These are phyloP conservation scores for Dactylorhiza incarnata DNA, from an alignment of 106 monocot species.

Conservation along the genomic window DNA sequence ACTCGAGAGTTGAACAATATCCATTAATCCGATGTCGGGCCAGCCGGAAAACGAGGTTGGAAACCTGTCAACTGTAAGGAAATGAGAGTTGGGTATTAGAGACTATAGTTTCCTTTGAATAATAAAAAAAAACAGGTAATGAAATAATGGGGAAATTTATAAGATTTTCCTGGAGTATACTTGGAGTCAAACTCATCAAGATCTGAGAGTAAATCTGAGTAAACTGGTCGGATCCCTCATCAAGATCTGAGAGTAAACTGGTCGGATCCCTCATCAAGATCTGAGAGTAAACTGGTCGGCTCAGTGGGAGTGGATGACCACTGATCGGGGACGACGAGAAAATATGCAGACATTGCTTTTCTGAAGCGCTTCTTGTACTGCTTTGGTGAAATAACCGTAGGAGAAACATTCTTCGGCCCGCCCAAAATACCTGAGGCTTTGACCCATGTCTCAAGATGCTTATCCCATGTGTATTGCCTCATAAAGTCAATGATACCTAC, in stretches of 20 bases:
- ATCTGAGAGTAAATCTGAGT: too few species aligned
- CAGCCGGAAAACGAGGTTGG: too few species aligned
- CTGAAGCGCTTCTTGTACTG: slow-evolving; percentile 73
- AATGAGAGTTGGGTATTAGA: too few species aligned
- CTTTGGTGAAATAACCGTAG: slow-evolving; percentile 73
- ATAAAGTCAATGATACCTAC: slow-evolving; percentile 74
- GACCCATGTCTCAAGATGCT: slow-evolving; percentile 71
- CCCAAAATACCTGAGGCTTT: slow-evolving; percentile 70
- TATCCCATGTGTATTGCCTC: slow-evolving; percentile 79
- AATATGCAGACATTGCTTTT: slow-evolving; percentile 67
- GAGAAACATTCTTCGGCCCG: slow-evolving; percentile 62
- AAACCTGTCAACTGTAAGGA: too few species aligned
- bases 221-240: too few species aligned
- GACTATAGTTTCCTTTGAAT: not conserved
- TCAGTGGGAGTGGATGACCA: slow-evolving; percentile 29
- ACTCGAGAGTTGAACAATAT: too few species aligned
- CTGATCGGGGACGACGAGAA: slow-evolving; percentile 67
- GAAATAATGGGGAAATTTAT: not conserved
- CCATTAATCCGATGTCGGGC: too few species aligned
- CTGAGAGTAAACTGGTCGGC: slow-evolving; percentile 17
- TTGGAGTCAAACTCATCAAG: slow-evolving; percentile 13
- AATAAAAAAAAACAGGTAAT: not conserved
- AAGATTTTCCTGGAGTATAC: not conserved
- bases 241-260: too few species aligned
- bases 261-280: not conserved